A percentile compares a stretch with the other conserved stretches of the same genome.
Conservation (phyloP, 257 asterid genomes). For the Fraxinus quadrangulata region DNA sequence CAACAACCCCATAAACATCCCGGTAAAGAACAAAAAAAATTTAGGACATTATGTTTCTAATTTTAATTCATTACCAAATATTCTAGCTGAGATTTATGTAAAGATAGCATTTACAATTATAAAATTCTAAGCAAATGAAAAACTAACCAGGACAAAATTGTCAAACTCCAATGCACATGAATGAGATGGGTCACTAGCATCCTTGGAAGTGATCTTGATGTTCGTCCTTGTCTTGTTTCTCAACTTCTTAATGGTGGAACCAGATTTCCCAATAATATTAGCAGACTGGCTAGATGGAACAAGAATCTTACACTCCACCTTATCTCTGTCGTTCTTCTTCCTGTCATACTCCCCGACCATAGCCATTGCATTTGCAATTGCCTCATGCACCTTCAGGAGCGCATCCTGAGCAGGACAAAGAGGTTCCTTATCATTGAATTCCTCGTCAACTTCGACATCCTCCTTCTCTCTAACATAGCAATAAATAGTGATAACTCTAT, state of each 20-base stretch:
- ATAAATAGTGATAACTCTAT: slow-evolving; percentile 72
- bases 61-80: slow-evolving; percentile 21
- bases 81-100: background rate
- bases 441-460: slow-evolving; percentile 70
- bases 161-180: slow-evolving; percentile 89
- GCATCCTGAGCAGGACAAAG: slow-evolving; percentile 94
- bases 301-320: slow-evolving; percentile 82
- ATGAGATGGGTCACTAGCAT: slow-evolving; percentile 74
- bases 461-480: slow-evolving; percentile 77
- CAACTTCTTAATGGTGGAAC: slow-evolving; percentile 74
- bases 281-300: slow-evolving; percentile 95
- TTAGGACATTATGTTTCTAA: slow-evolving; percentile 7
- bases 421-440: slow-evolving; percentile 56
- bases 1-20: background rate
- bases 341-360: slow-evolving; percentile 62
- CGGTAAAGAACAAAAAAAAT: slow-evolving; percentile 3
- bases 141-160: slow-evolving; percentile 87
- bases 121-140: slow-evolving; percentile 1
- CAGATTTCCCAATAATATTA: slow-evolving; percentile 89
- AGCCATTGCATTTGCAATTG: slow-evolving; percentile 72
- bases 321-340: slow-evolving; percentile 52
- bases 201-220: slow-evolving; percentile 70
- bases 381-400: slow-evolving; percentile 71
- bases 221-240: slow-evolving; percentile 69
- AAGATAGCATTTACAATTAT: background rate